Evolutionary conservation across 1,139 yeast species (phyloP).

Genomic region (Geotrichum aggregatum): DNA sequence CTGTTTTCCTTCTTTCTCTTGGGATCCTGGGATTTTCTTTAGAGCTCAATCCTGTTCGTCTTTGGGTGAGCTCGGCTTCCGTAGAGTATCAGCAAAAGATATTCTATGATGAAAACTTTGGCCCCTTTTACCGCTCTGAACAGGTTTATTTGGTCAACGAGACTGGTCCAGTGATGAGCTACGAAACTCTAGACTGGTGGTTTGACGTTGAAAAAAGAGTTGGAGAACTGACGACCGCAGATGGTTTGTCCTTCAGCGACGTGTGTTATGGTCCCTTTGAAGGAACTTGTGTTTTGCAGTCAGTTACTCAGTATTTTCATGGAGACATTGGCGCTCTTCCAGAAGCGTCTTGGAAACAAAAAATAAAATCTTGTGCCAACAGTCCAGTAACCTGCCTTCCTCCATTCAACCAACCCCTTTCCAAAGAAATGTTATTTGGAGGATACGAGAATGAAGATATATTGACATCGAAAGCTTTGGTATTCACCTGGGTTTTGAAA

Average conservation of each 20-base stretch:
- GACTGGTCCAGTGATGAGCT: slow-evolving; percentile 58
- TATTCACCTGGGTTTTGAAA: slow-evolving; percentile 61
- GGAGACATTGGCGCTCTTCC: slow-evolving; percentile 56
- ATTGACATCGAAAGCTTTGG: slow-evolving; percentile 62
- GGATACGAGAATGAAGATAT: slow-evolving; percentile 48
- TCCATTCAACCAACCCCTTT: slow-evolving; percentile 83
- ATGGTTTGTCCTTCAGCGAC: slow-evolving; percentile 49
- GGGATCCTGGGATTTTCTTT: slow-evolving; percentile 55
- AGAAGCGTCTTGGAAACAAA: slow-evolving; percentile 50
- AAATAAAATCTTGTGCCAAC: slow-evolving; percentile 57
- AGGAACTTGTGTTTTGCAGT: slow-evolving; percentile 74
- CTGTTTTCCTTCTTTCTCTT: slow-evolving; percentile 48
- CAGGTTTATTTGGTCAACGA: slow-evolving; percentile 75
- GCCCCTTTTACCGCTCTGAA: slow-evolving; percentile 87
- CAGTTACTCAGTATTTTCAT: slow-evolving; percentile 81
- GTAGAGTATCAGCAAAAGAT: slow-evolving; percentile 64
- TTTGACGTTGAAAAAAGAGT: slow-evolving; percentile 65
- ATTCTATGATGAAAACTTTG: slow-evolving; percentile 74
- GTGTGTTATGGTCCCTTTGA: slow-evolving; percentile 81
- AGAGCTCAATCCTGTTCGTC: slow-evolving; percentile 72
- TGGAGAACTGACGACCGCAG: slow-evolving; percentile 28
- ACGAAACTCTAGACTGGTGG: slow-evolving; percentile 83
- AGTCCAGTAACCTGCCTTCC: slow-evolving; percentile 91
- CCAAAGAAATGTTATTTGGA: slow-evolving; percentile 66
- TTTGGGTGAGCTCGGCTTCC: slow-evolving; percentile 89